Base-by-base conservation (phyloP, 1,284 basidiomycete species). In the Chiua sp. region DNA sequence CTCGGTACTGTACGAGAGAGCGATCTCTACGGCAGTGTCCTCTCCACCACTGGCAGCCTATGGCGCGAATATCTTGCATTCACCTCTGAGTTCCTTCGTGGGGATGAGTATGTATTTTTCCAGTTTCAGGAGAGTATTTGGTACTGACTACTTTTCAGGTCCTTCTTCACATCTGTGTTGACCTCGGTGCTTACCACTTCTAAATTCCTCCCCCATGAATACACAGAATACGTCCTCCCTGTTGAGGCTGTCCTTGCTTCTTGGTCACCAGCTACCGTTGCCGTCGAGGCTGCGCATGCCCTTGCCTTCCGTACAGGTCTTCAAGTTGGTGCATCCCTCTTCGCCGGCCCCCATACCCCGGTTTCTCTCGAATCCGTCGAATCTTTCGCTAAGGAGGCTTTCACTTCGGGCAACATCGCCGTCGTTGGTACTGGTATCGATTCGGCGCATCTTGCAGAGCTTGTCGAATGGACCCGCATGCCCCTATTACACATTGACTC, bases 61-160 rank as follows among this genome's bases (percentile, higher is more conserved):
- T 87, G 90, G 47, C 84, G 96, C 70, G 97, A 99, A 81, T 91
- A 98, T 79, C 85, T 99, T 51, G 88, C 94, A 65, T 80, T 96
- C 69, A 97, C 93, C 51, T 95, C 97, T 63, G 96, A 98, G 75
- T 99, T 98, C 80, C 80, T 98, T 68, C 88, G 91, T 63, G 96
- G 94, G 55, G 95, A 99, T 76, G 97, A 98, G 96, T 98, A 78
- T 82, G 94, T 92, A 22, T 50, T 33, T 53, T 61, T 10, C 28
- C 4, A 4, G 48, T 54, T 4, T 16, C 26, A 22, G 32, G 16
- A 35, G 22, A 47, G 22, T 5, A n/a, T 52, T 48, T 47, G 26
- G 32, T 55, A 15, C 20, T 37, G 46, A 63, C 30, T 28, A 32
- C 10, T 6, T 35, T 56, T 16, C 74, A 96, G 95, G 77, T 77